Conservation (phyloP, 345 rosid species). For the Anastatica hierochuntica region DNA sequence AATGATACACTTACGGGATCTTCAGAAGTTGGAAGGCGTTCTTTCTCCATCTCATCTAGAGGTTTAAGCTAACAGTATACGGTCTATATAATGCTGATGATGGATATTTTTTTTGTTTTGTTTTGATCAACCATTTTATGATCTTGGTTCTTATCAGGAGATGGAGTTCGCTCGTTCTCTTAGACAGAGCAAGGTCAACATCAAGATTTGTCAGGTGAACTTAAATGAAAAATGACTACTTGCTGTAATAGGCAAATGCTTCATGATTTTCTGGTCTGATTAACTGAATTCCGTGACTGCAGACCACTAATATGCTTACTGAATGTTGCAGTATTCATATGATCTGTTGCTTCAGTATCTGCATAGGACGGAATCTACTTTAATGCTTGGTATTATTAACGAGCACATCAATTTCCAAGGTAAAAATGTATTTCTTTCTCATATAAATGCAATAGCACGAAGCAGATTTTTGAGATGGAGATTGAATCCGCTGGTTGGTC, state of each 20-base stretch:
- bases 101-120: not conserved
- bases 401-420: slow-evolving; percentile 92
- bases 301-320: slow-evolving; percentile 14
- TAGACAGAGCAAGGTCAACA: slow-evolving; percentile 74
- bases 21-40: slow-evolving; percentile 91
- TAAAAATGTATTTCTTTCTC: slow-evolving; percentile 19
- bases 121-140: not conserved
- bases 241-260: not conserved
- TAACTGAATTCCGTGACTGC: slow-evolving; percentile 1
- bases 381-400: slow-evolving; percentile 79
- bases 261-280: slow-evolving; percentile 10
- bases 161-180: slow-evolving; percentile 94
- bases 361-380: slow-evolving; percentile 64
- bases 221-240: not conserved
- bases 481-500: slow-evolving; percentile 3
- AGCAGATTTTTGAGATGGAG: not conserved
- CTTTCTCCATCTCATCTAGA: slow-evolving; percentile 88
- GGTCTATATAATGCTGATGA: not conserved
- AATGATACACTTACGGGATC: slow-evolving; percentile 74
- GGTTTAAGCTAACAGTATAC: slow-evolving; percentile 33
- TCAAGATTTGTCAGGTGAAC: slow-evolving; percentile 87
- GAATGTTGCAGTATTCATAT: slow-evolving; percentile 65
- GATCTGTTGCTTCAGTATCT: slow-evolving; percentile 89
- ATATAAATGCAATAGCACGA: not conserved
- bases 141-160: slow-evolving; percentile 42